Evolutionary conservation across 2,329 filamentous ascomycete genomes (phyloP).

Genomic region (Aciculosporium take): DNA sequence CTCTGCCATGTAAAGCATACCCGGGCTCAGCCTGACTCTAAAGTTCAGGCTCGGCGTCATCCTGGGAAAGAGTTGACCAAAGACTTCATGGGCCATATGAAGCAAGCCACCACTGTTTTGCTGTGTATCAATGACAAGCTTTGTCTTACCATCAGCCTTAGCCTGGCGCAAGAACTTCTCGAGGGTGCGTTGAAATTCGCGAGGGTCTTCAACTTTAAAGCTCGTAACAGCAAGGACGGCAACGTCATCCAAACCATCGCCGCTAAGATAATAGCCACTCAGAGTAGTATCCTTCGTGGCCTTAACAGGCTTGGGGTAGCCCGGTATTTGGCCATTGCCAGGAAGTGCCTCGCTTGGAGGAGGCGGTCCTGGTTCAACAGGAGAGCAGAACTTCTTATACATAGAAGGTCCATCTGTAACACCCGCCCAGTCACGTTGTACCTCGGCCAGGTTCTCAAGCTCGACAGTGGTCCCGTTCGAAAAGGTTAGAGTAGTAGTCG

Average conservation of each 20-base stretch:
- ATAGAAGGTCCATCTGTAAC: conserved; percentile 19
- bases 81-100: conserved; percentile 46
- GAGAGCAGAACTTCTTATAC: conserved; percentile 20
- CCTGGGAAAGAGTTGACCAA: conserved; percentile 36
- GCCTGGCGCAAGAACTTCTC: conserved; percentile 22
- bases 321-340: no score
- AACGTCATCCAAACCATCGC: conserved; percentile 19
- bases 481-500: conserved; percentile 22
- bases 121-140: conserved; percentile 34
- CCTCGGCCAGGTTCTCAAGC: conserved; percentile 17
- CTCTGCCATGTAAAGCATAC: conserved; percentile 31
- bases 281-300: conserved; percentile 11
- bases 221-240: conserved; percentile 15
- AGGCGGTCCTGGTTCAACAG: conserved; percentile 1
- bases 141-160: conserved; percentile 36
- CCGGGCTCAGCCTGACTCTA: conserved; percentile 23
- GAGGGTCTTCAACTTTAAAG: conserved; percentile 14
- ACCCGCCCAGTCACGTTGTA: conserved; percentile 16
- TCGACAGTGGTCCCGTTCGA: conserved; percentile 20
- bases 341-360: no score
- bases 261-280: conserved; percentile 21
- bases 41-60: conserved; percentile 24
- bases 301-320: conserved; percentile 18
- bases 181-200: conserved; percentile 22
- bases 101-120: conserved; percentile 44